Base-by-base conservation (phyloP, 352 stramenopile genomes). In the Pythium chondricola region DNA sequence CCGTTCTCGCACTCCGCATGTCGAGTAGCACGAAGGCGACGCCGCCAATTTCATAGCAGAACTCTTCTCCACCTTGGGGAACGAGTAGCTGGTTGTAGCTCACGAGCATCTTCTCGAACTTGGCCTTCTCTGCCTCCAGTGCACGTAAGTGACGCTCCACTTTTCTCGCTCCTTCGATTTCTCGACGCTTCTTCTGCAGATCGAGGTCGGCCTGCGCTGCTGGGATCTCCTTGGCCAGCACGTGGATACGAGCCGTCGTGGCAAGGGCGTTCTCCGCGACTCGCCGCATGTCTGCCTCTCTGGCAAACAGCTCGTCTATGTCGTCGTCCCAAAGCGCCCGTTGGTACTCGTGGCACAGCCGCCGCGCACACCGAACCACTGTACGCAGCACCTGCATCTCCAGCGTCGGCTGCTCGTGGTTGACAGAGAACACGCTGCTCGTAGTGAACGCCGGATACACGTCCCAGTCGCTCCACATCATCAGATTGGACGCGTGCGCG, bases 381-480 rank as follows among this genome's bases (percentile, higher is more conserved):
- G 74, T 80, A 1, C 78, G 74, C 38, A 85, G 64, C 17, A 91
- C 65, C 72, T 88, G 76, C 79, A 84, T 89, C 76, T 84, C 61
- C 13, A 87, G 42, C 9, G 78, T 86, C 3, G 78, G 71, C n/a
- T 78, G 52, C 6, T 74, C 63, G 37, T 89, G 73, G 29, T 86
- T 55, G 11, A 87, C 75, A 13, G 61, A 66, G 27, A 89, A 85
- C 26, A 72, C 58, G 2, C 36, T 29, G 17, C 69, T 61, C 0
- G 68, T 80, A 17, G 74, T 80, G 45, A 90, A 89, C 35, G 60
- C 46, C 6, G 74, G 63, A 37, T 93, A 93, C 24, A 89, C 56
- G 31, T 93, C 81, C 16, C 54, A 56, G 44, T 93, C 81, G 50
- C 72, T 80, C 72, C 75, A 90, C 49, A 93, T 72, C 81, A 93